Conservation (phyloP, 225 moss, liverwort and hornwort genomes). For the Rhytidiadelphus loreus region DNA sequence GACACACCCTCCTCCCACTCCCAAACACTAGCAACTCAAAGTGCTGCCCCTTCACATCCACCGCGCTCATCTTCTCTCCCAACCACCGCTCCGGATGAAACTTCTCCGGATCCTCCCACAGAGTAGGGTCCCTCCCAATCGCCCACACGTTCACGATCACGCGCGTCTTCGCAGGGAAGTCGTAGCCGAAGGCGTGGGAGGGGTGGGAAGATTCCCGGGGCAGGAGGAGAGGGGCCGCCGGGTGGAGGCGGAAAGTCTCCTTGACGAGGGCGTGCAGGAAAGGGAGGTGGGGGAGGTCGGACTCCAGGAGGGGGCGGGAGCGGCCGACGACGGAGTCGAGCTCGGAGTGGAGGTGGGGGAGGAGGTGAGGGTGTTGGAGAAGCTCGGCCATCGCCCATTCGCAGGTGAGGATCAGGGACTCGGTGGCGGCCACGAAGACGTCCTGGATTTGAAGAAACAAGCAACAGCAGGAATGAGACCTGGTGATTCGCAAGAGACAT, state of each 20-base stretch:
- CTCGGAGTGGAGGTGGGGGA: slow-evolving; percentile 5
- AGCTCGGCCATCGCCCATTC: slow-evolving; percentile 36
- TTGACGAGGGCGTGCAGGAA: slow-evolving; percentile 22
- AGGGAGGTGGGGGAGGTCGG: neutral
- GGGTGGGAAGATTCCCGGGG: slow-evolving; percentile 20
- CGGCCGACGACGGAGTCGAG: neutral
- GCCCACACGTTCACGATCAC: slow-evolving; percentile 29
- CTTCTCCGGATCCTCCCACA: slow-evolving; percentile 7
- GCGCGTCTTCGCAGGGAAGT: slow-evolving; percentile 17
- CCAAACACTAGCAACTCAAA: slow-evolving; percentile 51
- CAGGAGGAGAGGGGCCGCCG: slow-evolving; percentile 6
- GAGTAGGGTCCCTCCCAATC: slow-evolving; percentile 8
- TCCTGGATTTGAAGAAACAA: neutral
- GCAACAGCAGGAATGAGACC: neutral
- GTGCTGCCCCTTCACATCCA: slow-evolving; percentile 25
- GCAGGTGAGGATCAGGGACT: neutral
- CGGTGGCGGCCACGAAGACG: slow-evolving; percentile 11
- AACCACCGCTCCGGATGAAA: slow-evolving; percentile 24
- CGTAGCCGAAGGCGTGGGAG: slow-evolving; percentile 9
- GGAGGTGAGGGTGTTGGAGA: neutral
- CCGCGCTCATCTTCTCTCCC: neutral
- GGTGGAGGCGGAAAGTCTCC: slow-evolving; percentile 23
- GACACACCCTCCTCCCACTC: slow-evolving; percentile 34
- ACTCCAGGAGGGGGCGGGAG: slow-evolving; percentile 10
- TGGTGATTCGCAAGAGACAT: neutral